Base-by-base conservation (phyloP, 371 early-diverging fungal genomes). In the Rhizomucor pusillus region DNA sequence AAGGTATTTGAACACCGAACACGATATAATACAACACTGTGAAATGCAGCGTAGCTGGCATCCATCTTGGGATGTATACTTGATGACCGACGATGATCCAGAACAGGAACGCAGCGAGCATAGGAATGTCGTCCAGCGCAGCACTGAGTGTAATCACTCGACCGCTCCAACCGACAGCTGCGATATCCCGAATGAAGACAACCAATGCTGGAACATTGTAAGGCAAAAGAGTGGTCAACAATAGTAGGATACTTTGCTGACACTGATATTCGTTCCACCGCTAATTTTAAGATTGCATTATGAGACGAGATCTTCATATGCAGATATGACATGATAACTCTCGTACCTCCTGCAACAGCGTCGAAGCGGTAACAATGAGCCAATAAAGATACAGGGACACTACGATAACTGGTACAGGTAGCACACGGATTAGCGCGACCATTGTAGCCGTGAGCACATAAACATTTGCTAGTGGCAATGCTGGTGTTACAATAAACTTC, bases 181-280 rank as follows among this genome's bases (percentile, higher is more conserved):
- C 71, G 12, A 84, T 52, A 60, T 86, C 84, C 18, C 83, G 65
- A 50, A 80, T 76, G 79, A 82, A 86, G 6, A 83, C 84, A 55
- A 86, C 63, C 20, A 84, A 45, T 5, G 73, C 75, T 2, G 86
- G 86, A 1, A 79, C 45, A 62, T 68, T 72, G 47, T 82, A 83
- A 1, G 86, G 86, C n/a, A 86, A 52, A 16, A 84, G 48, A 14
- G 82, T 68, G 52, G 83, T 79, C 33, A 84, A 70, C 40, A 86
- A 50, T 18, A 86, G 56, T 14, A 84, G 70, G 5, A 81, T 69
- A 5, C 82, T 77, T 54, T 79, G 66, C 51, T 77, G 60, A 48
- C 79, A 85, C 47, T 85, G 75, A 45, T 79, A 72, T 39, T 63
- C 56, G 46, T 73, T 69, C 66, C 12, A 22, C 14, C 18, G 23